These are phyloP conservation scores for Coccinonectria pachysandricola DNA, from an alignment of 2,329 filamentous ascomycete species.

Conservation along the genomic window DNA sequence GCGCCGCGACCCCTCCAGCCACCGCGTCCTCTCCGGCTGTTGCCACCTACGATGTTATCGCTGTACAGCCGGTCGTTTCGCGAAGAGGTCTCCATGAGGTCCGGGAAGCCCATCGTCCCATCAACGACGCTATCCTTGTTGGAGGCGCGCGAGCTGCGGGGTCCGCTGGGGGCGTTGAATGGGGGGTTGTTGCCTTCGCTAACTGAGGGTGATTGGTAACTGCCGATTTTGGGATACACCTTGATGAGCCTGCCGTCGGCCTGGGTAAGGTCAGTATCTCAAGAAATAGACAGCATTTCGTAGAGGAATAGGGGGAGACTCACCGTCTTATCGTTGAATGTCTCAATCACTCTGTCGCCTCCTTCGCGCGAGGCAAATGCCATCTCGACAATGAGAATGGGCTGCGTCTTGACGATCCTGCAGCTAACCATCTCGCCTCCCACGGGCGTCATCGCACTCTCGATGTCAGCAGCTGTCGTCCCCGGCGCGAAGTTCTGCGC, in stretches of 20 bases:
- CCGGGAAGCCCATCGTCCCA: constrained; percentile 43
- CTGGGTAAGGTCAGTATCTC: constrained; percentile 24
- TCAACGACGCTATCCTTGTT: constrained; percentile 36
- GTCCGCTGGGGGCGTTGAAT: constrained; percentile 23
- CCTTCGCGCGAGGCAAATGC: constrained; percentile 62
- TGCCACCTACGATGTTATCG: constrained; percentile 31
- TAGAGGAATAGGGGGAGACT: constrained; percentile 19
- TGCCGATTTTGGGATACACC: constrained; percentile 57
- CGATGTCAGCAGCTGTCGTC: constrained; percentile 73
- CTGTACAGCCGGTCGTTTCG: constrained; percentile 38
- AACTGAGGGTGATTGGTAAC: constrained; percentile 20
- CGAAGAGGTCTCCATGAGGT: constrained; percentile 28
- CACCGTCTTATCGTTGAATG: constrained; percentile 71
- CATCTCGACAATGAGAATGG: constrained; percentile 69
- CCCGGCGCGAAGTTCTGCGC: constrained; percentile 76
- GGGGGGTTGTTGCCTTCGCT: constrained; percentile 17
- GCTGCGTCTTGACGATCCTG: constrained; percentile 54
- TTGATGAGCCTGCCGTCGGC: constrained; percentile 66
- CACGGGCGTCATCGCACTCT: constrained; percentile 69
- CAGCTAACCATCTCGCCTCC: constrained; percentile 60
- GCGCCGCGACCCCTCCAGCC: constrained; percentile 15
- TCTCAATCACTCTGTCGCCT: constrained; percentile 63
- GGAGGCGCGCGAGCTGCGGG: constrained; percentile 18
- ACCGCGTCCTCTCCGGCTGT: constrained; percentile 19
- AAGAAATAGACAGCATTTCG: neutral